phyloP scores from a whole-genome alignment of 1,139 yeast species.

The Saccharomyces hybrid region DNA sequence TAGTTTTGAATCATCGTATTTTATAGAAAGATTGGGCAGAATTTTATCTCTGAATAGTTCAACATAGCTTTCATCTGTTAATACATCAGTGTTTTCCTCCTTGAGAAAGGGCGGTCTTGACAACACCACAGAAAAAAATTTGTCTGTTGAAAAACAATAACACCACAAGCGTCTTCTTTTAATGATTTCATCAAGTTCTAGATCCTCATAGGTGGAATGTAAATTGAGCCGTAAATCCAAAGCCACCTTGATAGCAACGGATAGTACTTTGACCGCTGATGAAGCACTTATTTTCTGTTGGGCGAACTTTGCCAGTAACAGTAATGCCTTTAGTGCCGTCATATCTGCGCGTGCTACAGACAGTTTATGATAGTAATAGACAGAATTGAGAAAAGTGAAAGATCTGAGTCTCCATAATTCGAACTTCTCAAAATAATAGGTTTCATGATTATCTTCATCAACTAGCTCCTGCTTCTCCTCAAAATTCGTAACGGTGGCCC shows the following conservation, averaged over 20 bases:
- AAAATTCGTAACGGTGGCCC: conserved; percentile 15
- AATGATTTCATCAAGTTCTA: conserved; percentile 14
- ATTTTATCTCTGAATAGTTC: conserved; percentile 12
- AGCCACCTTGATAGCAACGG: conserved; percentile 23
- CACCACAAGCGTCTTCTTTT: conserved; percentile 21
- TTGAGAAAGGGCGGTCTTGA: conserved; percentile 20
- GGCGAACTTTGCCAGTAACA: conserved; percentile 20
- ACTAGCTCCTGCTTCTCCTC: background rate
- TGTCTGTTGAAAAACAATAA: conserved; percentile 22
- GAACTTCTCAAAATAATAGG: conserved; percentile 6
- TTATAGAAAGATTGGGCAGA: conserved; percentile 1
- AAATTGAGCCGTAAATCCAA: conserved; percentile 20
- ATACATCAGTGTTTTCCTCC: conserved; percentile 18
- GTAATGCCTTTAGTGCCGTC: conserved; percentile 19
- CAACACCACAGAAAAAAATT: conserved; percentile 16
- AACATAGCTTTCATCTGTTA: conserved; percentile 18
- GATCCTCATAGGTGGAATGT: conserved; percentile 11
- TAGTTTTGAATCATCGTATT: background rate
- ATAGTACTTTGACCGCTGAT: conserved; percentile 17
- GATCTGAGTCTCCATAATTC: background rate
- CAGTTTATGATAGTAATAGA: conserved; percentile 24
- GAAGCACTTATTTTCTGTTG: conserved; percentile 17
- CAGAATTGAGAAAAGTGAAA: conserved; percentile 17
- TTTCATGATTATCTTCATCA: conserved; percentile 7
- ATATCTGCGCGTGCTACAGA: conserved; percentile 20